Evolutionary conservation across 306 rosid species (phyloP).

Genomic region (Potentilla sterilis): DNA sequence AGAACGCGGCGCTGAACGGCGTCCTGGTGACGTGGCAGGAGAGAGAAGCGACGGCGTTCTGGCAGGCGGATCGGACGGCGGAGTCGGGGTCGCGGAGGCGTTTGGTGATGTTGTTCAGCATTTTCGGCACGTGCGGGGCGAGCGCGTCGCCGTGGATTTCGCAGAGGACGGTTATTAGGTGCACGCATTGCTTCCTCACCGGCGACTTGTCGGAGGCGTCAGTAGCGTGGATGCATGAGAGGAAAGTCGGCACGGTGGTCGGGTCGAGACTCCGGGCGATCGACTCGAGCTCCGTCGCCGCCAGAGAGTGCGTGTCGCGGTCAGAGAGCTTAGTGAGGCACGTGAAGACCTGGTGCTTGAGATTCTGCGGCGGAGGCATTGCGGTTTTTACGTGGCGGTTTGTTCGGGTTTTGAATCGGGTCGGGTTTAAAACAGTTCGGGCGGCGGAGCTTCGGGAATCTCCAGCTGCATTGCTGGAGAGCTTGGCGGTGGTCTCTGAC

Average conservation of each 20-base stretch:
- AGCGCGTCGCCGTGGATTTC: conserved; percentile 69
- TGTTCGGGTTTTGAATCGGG: not conserved
- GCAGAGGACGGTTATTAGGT: conserved; percentile 59
- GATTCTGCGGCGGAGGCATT: conserved; percentile 61
- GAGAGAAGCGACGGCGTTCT: conserved; percentile 65
- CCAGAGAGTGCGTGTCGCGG: conserved; percentile 81
- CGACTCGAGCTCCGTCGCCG: conserved; percentile 64
- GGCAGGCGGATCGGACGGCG: conserved; percentile 89
- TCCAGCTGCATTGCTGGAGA: conserved; percentile 65
- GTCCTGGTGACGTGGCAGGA: conserved; percentile 65
- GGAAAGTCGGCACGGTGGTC: conserved; percentile 50
- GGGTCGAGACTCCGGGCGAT: conserved; percentile 66
- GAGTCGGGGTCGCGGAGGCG: conserved; percentile 91
- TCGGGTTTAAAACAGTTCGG: conserved; percentile 13
- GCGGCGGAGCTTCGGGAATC: conserved; percentile 22
- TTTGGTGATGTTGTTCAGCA: conserved; percentile 54
- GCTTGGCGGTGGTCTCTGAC: not conserved
- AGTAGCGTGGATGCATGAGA: conserved; percentile 79
- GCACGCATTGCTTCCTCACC: conserved; percentile 84
- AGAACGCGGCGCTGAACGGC: conserved; percentile 55
- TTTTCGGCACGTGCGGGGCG: conserved; percentile 67
- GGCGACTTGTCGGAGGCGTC: conserved; percentile 78
- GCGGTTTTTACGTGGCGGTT: not conserved
- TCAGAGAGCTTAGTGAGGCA: conserved; percentile 95
- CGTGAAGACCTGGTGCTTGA: conserved; percentile 72